These are phyloP conservation scores for Amanita muscaria DNA, from an alignment of 768 basidiomycete species.

Conservation along the genomic window DNA sequence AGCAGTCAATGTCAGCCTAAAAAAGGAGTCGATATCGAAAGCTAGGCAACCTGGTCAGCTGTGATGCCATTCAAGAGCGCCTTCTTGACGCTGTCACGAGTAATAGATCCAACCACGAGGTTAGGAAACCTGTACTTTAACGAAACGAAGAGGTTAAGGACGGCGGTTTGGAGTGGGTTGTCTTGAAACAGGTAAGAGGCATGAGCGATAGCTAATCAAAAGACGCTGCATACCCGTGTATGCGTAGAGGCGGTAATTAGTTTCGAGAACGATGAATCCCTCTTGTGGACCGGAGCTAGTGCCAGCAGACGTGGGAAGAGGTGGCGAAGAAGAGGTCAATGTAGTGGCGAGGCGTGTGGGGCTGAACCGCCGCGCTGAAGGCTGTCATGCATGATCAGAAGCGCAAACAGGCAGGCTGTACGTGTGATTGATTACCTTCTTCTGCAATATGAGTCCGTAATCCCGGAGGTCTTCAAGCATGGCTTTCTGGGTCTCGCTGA, in stretches of 20 bases:
- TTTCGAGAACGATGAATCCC: conserved; percentile 94
- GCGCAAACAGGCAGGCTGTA: conserved; percentile 12
- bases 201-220: conserved; percentile 15
- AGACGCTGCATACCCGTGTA: conserved; percentile 68
- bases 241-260: conserved; percentile 96
- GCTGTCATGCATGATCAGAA: conserved; percentile 32
- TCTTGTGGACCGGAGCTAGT: conserved; percentile 54
- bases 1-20: conserved; percentile 12
- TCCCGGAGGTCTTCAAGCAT: conserved; percentile 90
- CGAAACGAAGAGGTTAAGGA: conserved; percentile 87
- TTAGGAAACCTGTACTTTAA: conserved; percentile 95
- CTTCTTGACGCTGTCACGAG: conserved; percentile 90
- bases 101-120: conserved; percentile 92
- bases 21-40: conserved; percentile 14
- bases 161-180: conserved; percentile 93
- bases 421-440: conserved; percentile 46
- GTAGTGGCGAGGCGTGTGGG: conserved; percentile 94
- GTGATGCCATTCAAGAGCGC: conserved; percentile 93
- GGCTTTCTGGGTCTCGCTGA: conserved; percentile 72
- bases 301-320: conserved; percentile 56
- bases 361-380: conserved; percentile 73
- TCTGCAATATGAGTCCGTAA: conserved; percentile 90
- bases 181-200: conserved; percentile 37
- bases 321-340: conserved; percentile 83
- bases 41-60: conserved; percentile 73